Percentiles rank a stretch among this genome's conserved stretches.
These are phyloP conservation scores for Bruguiera sexangula DNA, from an alignment of 345 rosid species.

Conservation along the genomic window DNA sequence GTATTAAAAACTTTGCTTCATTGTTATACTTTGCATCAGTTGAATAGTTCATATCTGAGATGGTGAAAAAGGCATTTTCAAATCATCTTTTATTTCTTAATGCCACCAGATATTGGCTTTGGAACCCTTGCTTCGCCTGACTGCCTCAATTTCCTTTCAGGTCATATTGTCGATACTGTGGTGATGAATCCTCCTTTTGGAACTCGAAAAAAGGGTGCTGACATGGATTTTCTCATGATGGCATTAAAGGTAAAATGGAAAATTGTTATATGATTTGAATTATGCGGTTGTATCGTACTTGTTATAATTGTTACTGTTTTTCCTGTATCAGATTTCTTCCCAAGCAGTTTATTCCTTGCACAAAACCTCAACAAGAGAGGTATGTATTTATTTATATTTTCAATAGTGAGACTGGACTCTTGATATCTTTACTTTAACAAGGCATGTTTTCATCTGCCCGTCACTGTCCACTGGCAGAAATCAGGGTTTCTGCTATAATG, in stretches of 20 bases:
- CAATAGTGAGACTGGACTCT: neutral
- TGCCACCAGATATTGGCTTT: neutral
- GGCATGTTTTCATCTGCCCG: neutral
- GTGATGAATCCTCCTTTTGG: constrained; percentile 99
- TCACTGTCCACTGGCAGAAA: neutral
- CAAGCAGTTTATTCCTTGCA: constrained; percentile 93
- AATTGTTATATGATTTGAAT: constrained; percentile 3
- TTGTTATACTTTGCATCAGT: neutral
- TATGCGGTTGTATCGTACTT: constrained; percentile 4
- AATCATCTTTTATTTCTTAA: neutral
- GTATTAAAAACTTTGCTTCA: constrained; percentile 28
- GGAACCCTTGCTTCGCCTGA: constrained; percentile 2
- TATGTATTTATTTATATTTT: constrained; percentile 28
- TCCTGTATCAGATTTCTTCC: constrained; percentile 60
- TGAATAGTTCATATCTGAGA: neutral
- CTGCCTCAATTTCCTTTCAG: constrained; percentile 29
- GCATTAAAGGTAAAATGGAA: constrained; percentile 59
- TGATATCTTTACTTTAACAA: neutral
- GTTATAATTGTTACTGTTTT: neutral
- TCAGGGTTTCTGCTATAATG: neutral
- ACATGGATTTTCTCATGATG: constrained; percentile 69
- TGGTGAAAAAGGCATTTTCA: neutral
- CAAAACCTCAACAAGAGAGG: constrained; percentile 97
- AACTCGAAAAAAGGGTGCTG: constrained; percentile 82
- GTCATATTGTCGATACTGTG: constrained; percentile 65